Conservation (phyloP, 2,329 filamentous ascomycete species). For the Colletotrichum sublineola region DNA sequence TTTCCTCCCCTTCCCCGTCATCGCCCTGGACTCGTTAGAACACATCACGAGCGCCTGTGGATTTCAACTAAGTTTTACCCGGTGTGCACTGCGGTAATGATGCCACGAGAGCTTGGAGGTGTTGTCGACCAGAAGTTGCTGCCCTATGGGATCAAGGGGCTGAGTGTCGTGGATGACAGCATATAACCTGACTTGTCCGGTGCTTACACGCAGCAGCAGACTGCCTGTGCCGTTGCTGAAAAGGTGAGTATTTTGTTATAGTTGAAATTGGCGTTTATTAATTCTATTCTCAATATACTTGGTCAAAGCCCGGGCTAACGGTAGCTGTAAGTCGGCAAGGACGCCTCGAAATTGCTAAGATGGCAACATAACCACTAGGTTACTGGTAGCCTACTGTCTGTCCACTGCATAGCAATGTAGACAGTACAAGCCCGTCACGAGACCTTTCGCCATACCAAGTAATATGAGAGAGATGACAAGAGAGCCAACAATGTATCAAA, state of each 20-base stretch:
- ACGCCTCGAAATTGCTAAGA: background rate
- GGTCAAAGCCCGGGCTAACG: slow-evolving; percentile 10
- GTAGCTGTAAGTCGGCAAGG: background rate
- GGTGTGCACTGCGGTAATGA: slow-evolving; percentile 38
- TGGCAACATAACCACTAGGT: background rate
- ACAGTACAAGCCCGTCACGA: background rate
- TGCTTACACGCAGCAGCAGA: slow-evolving; percentile 44
- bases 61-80: slow-evolving; percentile 40
- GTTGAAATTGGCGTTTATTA: background rate
- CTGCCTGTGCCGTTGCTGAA: slow-evolving; percentile 40
- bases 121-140: slow-evolving; percentile 17
- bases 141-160: slow-evolving; percentile 36
- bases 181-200: slow-evolving; percentile 42
- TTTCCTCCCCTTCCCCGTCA: slow-evolving; percentile 44
- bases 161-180: slow-evolving; percentile 41
- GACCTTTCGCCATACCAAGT: no score
- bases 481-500: background rate
- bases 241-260: slow-evolving; percentile 18
- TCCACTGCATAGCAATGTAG: background rate
- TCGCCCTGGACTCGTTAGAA: slow-evolving; percentile 40
- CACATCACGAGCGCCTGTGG: no score
- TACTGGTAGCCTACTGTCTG: background rate
- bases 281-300: background rate
- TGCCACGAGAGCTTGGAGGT: background rate
- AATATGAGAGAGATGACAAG: no score